Conservation (phyloP, 805 yeast species). For the Hanseniaspora taiwanica region DNA sequence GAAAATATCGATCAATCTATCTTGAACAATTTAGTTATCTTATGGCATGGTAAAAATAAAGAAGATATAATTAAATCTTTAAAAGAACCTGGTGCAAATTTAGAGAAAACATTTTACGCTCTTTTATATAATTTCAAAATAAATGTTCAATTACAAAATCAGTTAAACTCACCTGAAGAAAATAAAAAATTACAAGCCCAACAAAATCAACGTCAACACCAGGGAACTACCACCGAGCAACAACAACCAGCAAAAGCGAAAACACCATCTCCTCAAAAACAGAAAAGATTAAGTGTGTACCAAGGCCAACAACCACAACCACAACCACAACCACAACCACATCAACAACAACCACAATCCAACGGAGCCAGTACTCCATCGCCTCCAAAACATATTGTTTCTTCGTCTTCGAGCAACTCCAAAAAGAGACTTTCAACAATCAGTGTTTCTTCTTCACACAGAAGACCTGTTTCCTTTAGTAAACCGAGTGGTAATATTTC, state of each 20-base stretch:
- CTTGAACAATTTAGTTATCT: slow-evolving; percentile 57
- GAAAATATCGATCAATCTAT: slow-evolving; percentile 56
- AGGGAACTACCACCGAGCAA: slow-evolving; percentile 31
- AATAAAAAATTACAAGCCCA: slow-evolving; percentile 19
- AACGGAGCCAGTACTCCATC: slow-evolving; percentile 3
- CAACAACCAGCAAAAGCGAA: slow-evolving; percentile 22
- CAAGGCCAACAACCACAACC: slow-evolving; percentile 22
- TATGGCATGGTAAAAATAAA: slow-evolving; percentile 68
- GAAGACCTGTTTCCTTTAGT: slow-evolving; percentile 35
- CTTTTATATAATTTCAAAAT: slow-evolving; percentile 59
- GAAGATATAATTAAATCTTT: slow-evolving; percentile 39
- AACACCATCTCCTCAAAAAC: slow-evolving; percentile 9
- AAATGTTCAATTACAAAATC: slow-evolving; percentile 25
- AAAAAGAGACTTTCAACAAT: slow-evolving; percentile 30
- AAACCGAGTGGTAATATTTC: slow-evolving; percentile 10
- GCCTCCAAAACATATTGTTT: slow-evolving; percentile 2
- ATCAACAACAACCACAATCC: neutral
- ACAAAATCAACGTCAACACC: slow-evolving; percentile 26
- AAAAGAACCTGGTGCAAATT: slow-evolving; percentile 41
- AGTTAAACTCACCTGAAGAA: slow-evolving; percentile 8
- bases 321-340: slow-evolving; percentile 16
- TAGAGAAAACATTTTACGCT: slow-evolving; percentile 75
- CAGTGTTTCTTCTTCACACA: slow-evolving; percentile 36
- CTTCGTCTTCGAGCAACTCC: slow-evolving; percentile 14
- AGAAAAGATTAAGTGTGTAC: slow-evolving; percentile 3